Base-by-base conservation (phyloP, 2,329 filamentous ascomycete species). In the Phialophora expanda region DNA sequence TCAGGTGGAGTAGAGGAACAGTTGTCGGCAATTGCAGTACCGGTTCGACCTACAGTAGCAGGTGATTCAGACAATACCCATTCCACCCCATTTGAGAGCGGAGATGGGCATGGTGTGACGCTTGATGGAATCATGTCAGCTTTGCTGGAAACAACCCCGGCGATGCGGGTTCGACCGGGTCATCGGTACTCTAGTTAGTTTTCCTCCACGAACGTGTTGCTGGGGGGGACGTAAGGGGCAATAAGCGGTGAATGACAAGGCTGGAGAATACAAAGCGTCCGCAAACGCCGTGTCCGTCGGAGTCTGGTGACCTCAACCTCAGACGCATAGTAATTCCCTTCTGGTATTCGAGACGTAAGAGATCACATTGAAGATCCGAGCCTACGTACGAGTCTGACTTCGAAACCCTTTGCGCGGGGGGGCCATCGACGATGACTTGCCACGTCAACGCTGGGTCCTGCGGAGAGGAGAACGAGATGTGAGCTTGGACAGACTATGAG, bases 181-280 rank as follows among this genome's bases (percentile, higher is more conserved):
- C 20, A 28, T 56, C 26, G 64, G 55, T 62, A 57, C 58, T 55
- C 46, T 26, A 14, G 57, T 53, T 56, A 24, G 6, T 28, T 50
- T 44, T 46, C n/a, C 32, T 50, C 28, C 44, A 41, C 64, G 12
- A 30, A 28, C n/a, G n/a, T n/a, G 30, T 30, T 30, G 28, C 24
- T 22, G 11, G 57, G 26, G 46, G 14, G 34, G 28, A 32, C 38
- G 26, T 44, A 20, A 54, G 30, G 61, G 56, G 44, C 38, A 62
- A 68, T 61, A 32, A 58, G 66, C 66, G 66, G 66, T 68, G 66
- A 61, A 60, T 34, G 38, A 54, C 38, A 34, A 62, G 66, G 56
- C 59, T 57, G 57, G 14, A n/a, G 8, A 7, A 17, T 17, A 44
- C 38, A 17, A 44, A n/a, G 7, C 6, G n/a, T 44, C 38, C 5